Evolutionary conservation across 1,139 yeast species (phyloP).

Genomic region (Wickerhamomyces sp.): DNA sequence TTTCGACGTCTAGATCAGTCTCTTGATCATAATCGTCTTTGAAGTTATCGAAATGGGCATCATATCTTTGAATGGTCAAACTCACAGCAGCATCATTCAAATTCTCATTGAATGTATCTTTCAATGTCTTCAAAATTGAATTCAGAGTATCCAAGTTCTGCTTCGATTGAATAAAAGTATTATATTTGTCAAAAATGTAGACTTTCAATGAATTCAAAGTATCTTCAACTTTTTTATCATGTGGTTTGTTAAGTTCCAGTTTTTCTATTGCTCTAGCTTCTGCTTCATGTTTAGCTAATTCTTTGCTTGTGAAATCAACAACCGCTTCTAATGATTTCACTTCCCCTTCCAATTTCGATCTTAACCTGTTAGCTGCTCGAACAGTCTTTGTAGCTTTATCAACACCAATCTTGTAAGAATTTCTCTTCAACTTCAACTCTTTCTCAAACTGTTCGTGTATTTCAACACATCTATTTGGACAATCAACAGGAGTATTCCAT

Average conservation of each 20-base stretch:
- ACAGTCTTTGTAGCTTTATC: conserved; percentile 23
- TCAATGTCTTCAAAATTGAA: conserved; percentile 25
- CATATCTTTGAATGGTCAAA: conserved; percentile 24
- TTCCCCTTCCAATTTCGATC: conserved; percentile 22
- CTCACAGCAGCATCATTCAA: conserved; percentile 33
- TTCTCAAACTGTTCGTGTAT: conserved; percentile 34
- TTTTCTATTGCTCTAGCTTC: conserved; percentile 1
- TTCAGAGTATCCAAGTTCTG: conserved; percentile 22
- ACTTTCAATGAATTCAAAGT: conserved; percentile 6
- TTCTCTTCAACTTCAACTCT: conserved; percentile 23
- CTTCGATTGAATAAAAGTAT: conserved; percentile 18
- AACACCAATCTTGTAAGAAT: conserved; percentile 14
- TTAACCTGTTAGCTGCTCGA: conserved; percentile 23
- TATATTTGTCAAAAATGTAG: conserved; percentile 17
- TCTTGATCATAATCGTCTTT: conserved; percentile 1
- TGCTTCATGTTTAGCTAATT: conserved; percentile 13
- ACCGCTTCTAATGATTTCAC: conserved; percentile 14
- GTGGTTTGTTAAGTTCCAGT: not conserved
- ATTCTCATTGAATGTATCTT: conserved; percentile 26
- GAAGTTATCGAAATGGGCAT: conserved; percentile 8
- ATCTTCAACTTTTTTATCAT: not conserved
- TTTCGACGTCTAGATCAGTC: conserved; percentile 1
- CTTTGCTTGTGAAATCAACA: conserved; percentile 12
- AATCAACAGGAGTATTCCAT: conserved; percentile 35
- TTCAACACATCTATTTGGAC: conserved; percentile 57